Conservation (phyloP, 1,139 yeast genomes). For the Geotrichum bryndzae region DNA sequence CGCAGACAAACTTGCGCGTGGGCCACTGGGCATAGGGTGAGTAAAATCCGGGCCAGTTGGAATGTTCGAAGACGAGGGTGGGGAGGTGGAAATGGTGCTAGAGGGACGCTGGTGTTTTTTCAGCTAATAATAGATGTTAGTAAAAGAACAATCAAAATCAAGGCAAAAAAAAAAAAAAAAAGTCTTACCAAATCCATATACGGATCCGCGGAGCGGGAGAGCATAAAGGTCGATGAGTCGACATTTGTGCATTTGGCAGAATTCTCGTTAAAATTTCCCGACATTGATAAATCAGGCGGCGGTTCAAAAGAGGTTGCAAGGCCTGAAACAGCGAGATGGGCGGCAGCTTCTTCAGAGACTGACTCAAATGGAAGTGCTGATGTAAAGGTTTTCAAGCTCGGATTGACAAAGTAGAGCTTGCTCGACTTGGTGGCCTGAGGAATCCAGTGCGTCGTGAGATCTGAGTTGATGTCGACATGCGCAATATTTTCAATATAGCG, state of each 20-base stretch:
- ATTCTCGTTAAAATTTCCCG: constrained; percentile 5
- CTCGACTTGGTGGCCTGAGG: constrained; percentile 30
- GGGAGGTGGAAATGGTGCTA: constrained; percentile 5
- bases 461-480: constrained; percentile 15
- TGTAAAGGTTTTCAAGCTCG: constrained; percentile 24
- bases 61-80: constrained; percentile 6
- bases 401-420: constrained; percentile 27
- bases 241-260: not conserved
- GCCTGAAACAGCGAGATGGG: constrained; percentile 5
- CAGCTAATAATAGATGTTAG: constrained; percentile 6
- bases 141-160: not conserved
- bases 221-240: constrained; percentile 10
- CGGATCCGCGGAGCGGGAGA: constrained; percentile 19
- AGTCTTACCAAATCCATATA: constrained; percentile 21
- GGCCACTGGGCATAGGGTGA: not conserved
- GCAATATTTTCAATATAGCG: constrained; percentile 20
- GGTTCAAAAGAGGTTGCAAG: constrained; percentile 4
- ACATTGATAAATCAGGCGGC: constrained; percentile 12
- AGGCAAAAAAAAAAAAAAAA: constrained; percentile 1
- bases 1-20: constrained; percentile 12
- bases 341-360: constrained; percentile 17
- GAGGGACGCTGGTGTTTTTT: constrained; percentile 12
- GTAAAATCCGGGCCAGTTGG: constrained; percentile 15
- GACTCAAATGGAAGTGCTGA: constrained; percentile 27
- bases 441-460: constrained; percentile 27